Evolutionary conservation across 2,329 filamentous ascomycete species (phyloP).

Genomic region (Ophiocordyceps polyrhachis-furcata): DNA sequence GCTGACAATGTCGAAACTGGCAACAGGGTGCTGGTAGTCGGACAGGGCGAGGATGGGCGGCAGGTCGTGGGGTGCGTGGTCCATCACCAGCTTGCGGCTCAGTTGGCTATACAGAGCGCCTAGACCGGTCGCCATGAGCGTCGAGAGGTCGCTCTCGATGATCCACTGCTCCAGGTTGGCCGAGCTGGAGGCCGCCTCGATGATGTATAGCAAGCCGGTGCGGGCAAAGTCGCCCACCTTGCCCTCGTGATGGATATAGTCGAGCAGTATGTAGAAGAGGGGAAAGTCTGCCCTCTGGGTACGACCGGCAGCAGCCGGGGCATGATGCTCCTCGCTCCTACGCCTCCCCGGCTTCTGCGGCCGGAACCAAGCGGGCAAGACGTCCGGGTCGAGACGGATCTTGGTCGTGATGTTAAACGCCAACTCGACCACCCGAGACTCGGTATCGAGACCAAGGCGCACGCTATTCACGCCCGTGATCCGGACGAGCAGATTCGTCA

Average conservation of each 20-base stretch:
- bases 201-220: conserved; percentile 86
- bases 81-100: conserved; percentile 63
- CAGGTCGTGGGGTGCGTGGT: conserved; percentile 54
- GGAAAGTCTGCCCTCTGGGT: conserved; percentile 89
- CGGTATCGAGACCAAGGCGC: conserved; percentile 59
- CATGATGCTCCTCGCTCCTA: conserved; percentile 27
- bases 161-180: conserved; percentile 83
- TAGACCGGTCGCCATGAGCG: conserved; percentile 88
- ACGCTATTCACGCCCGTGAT: conserved; percentile 59
- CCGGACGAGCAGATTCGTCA: conserved; percentile 71
- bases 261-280: conserved; percentile 84
- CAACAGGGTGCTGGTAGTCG: conserved; percentile 61
- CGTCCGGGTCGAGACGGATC: conserved; percentile 73
- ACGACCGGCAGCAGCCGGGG: conserved; percentile 65
- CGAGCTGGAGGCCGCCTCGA: conserved; percentile 77
- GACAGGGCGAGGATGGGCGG: conserved; percentile 77
- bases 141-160: conserved; percentile 88
- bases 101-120: conserved; percentile 54
- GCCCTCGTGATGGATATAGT: conserved; percentile 92
- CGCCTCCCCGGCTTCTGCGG: conserved; percentile 18
- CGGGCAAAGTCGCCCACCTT: conserved; percentile 89
- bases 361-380: conserved; percentile 84
- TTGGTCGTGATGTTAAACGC: conserved; percentile 94
- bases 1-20: conserved; percentile 52
- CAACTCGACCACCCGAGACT: conserved; percentile 77